A percentile compares a stretch with the other conserved stretches of the same genome.
Conservation (phyloP, 2,329 filamentous ascomycete species). For the Scorias spongiosa region DNA sequence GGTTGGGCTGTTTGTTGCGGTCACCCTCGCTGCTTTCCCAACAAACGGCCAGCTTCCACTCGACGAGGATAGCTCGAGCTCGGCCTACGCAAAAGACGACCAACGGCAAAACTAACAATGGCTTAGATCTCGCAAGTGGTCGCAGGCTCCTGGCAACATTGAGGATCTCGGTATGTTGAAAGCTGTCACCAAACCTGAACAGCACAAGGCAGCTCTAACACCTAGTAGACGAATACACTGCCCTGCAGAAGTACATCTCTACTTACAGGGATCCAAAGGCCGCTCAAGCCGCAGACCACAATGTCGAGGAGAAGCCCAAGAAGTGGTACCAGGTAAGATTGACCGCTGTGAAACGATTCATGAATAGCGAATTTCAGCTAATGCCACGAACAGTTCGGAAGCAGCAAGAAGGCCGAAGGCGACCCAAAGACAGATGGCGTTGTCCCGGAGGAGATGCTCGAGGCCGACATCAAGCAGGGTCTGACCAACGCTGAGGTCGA, state of each 20-base stretch:
- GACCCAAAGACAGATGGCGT: conserved; percentile 22
- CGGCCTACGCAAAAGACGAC: background rate
- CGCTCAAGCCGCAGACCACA: conserved; percentile 25
- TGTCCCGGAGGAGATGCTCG: conserved; percentile 52
- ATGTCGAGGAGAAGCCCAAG: conserved; percentile 32
- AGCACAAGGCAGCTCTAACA: background rate
- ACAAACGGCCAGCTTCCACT: too few relatives aligned
- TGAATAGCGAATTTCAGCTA: too few relatives aligned
- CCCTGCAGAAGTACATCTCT: conserved; percentile 52
- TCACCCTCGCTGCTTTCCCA: too few relatives aligned
- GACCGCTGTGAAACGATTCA: too few relatives aligned
- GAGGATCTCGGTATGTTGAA: conserved; percentile 24
- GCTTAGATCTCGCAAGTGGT: conserved; percentile 22
- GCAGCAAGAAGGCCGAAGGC: conserved; percentile 18
- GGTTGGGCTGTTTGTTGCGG: background rate
- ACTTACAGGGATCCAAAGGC: conserved; percentile 48
- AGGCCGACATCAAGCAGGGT: conserved; percentile 52
- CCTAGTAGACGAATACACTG: conserved; percentile 44
- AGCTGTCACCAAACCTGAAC: background rate
- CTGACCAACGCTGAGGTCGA: conserved; percentile 46
- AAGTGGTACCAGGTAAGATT: conserved; percentile 37
- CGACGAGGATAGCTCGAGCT: background rate
- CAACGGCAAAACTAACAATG: background rate
- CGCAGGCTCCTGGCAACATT: conserved; percentile 24
- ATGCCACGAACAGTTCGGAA: conserved; percentile 34